These are phyloP conservation scores for Sclerotinia minor DNA, from an alignment of 2,329 filamentous ascomycete species.

Conservation along the genomic window DNA sequence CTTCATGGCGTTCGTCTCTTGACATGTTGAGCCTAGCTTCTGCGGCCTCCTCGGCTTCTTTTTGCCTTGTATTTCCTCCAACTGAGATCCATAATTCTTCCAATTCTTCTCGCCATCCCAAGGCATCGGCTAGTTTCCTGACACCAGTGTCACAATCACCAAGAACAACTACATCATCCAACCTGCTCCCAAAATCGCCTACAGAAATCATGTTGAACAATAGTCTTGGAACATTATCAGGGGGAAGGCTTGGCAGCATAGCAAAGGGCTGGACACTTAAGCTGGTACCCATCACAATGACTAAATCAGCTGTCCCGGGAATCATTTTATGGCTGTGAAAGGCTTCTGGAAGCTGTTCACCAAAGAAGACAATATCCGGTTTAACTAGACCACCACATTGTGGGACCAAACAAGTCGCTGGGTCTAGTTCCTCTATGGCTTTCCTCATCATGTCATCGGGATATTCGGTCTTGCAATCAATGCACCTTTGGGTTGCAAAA, in stretches of 20 bases:
- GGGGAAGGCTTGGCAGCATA: conserved; percentile 66
- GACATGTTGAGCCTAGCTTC: conserved; percentile 32
- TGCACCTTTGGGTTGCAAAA: conserved; percentile 87
- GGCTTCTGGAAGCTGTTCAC: conserved; percentile 64
- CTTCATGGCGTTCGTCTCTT: conserved; percentile 51
- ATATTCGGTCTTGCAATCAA: conserved; percentile 76
- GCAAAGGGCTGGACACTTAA: conserved; percentile 88
- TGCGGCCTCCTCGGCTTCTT: conserved; percentile 34
- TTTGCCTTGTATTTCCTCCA: conserved; percentile 59
- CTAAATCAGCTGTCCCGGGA: conserved; percentile 67
- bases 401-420: conserved; percentile 65
- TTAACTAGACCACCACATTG: conserved; percentile 74
- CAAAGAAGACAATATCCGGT: conserved; percentile 83
- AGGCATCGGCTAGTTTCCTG: conserved; percentile 70
- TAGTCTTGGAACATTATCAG: conserved; percentile 67
- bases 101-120: conserved; percentile 85
- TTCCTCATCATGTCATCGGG: conserved; percentile 72
- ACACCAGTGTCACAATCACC: conserved; percentile 84
- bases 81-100: conserved; percentile 71
- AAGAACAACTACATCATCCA: conserved; percentile 82
- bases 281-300: conserved; percentile 87
- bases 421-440: conserved; percentile 64
- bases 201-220: conserved; percentile 87
- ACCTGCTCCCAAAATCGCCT: conserved; percentile 70
- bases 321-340: conserved; percentile 63